These are phyloP conservation scores for Mycena rosella DNA, from an alignment of 768 basidiomycete species.

Conservation along the genomic window DNA sequence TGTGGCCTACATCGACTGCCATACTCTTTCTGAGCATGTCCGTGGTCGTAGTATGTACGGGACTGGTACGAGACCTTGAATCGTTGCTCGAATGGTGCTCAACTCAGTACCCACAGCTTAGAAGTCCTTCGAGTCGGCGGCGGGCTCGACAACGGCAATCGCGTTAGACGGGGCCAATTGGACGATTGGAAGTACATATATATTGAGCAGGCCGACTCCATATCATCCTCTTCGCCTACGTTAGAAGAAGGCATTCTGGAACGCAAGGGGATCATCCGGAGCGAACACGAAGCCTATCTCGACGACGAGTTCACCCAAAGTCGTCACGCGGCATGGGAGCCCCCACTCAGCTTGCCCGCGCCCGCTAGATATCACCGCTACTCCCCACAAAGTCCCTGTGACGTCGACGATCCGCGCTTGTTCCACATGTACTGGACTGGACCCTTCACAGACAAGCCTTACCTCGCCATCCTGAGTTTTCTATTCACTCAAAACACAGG, in stretches of 20 bases:
- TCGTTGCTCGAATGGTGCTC: neutral
- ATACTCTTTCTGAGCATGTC: conserved; percentile 26
- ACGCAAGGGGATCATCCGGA: conserved; percentile 34
- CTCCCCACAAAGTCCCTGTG: conserved; percentile 70
- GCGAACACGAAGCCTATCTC: conserved; percentile 54
- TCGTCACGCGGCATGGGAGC: conserved; percentile 74
- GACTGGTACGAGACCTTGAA: conserved; percentile 67
- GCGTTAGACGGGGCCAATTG: conserved; percentile 79
- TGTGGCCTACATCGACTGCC: conserved; percentile 30
- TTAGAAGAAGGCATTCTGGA: conserved; percentile 31
- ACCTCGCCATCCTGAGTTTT: conserved; percentile 95
- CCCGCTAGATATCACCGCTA: conserved; percentile 68
- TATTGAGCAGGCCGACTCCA: conserved; percentile 64
- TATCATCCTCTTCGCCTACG: conserved; percentile 33
- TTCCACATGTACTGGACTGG: conserved; percentile 99
- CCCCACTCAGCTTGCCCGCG: conserved; percentile 60
- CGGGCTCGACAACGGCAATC: conserved; percentile 86
- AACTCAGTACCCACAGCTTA: conserved; percentile 48
- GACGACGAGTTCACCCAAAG: conserved; percentile 70
- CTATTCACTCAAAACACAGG: conserved; percentile 95
- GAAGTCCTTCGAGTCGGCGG: conserved; percentile 92
- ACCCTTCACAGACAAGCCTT: conserved; percentile 98
- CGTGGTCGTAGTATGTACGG: conserved; percentile 81
- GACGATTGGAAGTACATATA: conserved; percentile 93
- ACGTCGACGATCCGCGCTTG: conserved; percentile 85